Evolutionary conservation across 2,329 filamentous ascomycete genomes (phyloP).

Genomic region (Hortaea werneckii): DNA sequence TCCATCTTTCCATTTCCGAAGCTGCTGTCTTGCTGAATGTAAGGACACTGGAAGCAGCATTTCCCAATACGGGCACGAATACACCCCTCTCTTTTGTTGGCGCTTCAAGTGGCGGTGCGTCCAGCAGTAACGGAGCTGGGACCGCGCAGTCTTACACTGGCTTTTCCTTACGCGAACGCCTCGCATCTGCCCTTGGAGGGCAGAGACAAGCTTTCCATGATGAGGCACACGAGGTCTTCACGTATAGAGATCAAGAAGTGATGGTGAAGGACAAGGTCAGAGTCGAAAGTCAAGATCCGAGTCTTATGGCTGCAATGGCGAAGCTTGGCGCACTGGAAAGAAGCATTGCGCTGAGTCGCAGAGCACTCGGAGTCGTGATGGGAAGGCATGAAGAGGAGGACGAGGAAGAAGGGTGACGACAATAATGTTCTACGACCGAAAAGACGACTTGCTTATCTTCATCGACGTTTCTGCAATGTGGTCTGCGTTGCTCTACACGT

Average conservation of each 20-base stretch:
- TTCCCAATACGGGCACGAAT: conserved; percentile 22
- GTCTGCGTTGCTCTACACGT: too few species aligned
- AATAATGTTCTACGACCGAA: background rate
- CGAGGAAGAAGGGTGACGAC: background rate
- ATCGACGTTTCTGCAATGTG: too few species aligned
- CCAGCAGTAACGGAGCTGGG: background rate
- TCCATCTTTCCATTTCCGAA: conserved; percentile 52
- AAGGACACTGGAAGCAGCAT: conserved; percentile 54
- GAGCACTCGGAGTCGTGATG: conserved; percentile 70
- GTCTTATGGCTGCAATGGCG: conserved; percentile 68
- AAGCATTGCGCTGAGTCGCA: conserved; percentile 57
- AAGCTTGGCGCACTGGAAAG: conserved; percentile 73
- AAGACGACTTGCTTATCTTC: too few species aligned
- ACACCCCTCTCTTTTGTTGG: conserved; percentile 18
- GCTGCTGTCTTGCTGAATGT: conserved; percentile 50
- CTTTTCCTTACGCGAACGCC: conserved; percentile 48
- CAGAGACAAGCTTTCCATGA: conserved; percentile 33
- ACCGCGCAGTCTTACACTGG: conserved; percentile 36
- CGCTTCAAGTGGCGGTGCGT: background rate
- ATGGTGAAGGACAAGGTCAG: conserved; percentile 81
- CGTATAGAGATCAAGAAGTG: conserved; percentile 60
- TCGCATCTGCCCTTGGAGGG: conserved; percentile 39
- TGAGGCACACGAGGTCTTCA: conserved; percentile 69
- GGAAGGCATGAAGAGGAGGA: conserved; percentile 41
- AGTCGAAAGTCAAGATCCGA: conserved; percentile 83